Base-by-base conservation (phyloP, 805 yeast species). In the Suhomyces vadensis region DNA sequence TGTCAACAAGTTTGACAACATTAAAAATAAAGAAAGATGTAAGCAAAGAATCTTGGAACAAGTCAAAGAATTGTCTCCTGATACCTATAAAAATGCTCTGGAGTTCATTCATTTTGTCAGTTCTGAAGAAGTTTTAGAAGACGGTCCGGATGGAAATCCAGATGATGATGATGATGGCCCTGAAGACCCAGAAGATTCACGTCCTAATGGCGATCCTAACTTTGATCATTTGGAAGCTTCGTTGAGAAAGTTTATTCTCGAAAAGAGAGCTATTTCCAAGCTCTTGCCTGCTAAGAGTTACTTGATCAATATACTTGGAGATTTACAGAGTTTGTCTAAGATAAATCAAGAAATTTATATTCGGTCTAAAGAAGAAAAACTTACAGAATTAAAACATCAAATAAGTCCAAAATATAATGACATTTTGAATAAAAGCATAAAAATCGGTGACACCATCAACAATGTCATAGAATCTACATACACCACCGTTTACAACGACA, bases 71-170 rank as follows among this genome's bases (percentile, higher is more conserved):
- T 67, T 95, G 43, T 85, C 96, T 0, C 99, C 98, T 1, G 96
- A 88, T 52, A 88, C 97, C 0, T 83, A 85, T 58, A 90, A 92
- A 60, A 88, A 86, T 53, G 80, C 97, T 0, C 68, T 75, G n/a
- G 95, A 91, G 35, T 90, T 94, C 67, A 95, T 94, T 6, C 99
- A 95, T 63, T 94, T 94, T 65, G 87, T 94, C 5, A 82, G 92
- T 21, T 81, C 92, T 0, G 69, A 74, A 16, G 74, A 77, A 2
- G 73, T 76, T 6, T 64, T 75, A 16, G 71, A 59, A 16, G 68
- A 60, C 3, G 71, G 51, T 39, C 71, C 57, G 22, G 68, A 55
- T 13, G 68, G 49, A 36, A 46, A 37, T 20, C 71, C 58, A 39
- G 63, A 52, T 9, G 62, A 47, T 31, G 72, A 56, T 17, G n/a